These are phyloP conservation scores for Cladobotryum protrusum DNA, from an alignment of 2,329 filamentous ascomycete species.

Conservation along the genomic window DNA sequence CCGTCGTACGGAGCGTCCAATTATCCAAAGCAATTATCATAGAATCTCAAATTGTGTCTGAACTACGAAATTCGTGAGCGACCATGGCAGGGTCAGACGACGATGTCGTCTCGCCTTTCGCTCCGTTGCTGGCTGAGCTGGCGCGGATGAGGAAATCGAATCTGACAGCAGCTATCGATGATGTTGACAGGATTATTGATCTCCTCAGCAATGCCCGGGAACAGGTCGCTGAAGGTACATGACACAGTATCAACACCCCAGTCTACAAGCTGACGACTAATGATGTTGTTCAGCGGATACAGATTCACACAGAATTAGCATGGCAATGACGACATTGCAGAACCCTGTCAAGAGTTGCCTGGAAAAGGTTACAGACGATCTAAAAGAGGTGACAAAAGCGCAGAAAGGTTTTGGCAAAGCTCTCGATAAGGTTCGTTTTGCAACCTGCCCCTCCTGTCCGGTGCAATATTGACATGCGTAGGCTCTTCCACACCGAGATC, in stretches of 20 bases:
- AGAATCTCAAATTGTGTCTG: too few relatives aligned
- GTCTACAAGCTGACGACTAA: not conserved
- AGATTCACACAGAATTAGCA: slow-evolving; percentile 53
- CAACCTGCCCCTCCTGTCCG: not conserved
- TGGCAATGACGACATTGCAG: slow-evolving; percentile 77
- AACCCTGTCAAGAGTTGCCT: slow-evolving; percentile 77
- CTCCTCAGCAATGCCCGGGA: slow-evolving; percentile 68
- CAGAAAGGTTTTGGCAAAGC: slow-evolving; percentile 81
- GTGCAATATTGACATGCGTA: slow-evolving; percentile 12
- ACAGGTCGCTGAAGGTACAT: slow-evolving; percentile 61
- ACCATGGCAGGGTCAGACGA: slow-evolving; percentile 31
- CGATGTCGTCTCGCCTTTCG: slow-evolving; percentile 39
- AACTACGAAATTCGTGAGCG: not conserved
- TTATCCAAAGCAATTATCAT: too few relatives aligned
- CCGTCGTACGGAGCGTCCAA: too few relatives aligned
- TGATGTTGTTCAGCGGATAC: slow-evolving; percentile 22
- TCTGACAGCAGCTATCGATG: slow-evolving; percentile 62
- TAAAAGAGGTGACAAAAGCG: slow-evolving; percentile 77
- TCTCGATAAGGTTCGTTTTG: slow-evolving; percentile 63
- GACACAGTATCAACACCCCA: too few relatives aligned
- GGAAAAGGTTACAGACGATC: slow-evolving; percentile 69
- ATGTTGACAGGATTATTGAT: slow-evolving; percentile 80
- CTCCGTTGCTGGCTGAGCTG: slow-evolving; percentile 64
- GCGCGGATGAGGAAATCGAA: slow-evolving; percentile 63
- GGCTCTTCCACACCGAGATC: slow-evolving; percentile 47